Evolutionary conservation across 768 basidiomycete genomes (phyloP).

Genomic region (Boletales sp.): DNA sequence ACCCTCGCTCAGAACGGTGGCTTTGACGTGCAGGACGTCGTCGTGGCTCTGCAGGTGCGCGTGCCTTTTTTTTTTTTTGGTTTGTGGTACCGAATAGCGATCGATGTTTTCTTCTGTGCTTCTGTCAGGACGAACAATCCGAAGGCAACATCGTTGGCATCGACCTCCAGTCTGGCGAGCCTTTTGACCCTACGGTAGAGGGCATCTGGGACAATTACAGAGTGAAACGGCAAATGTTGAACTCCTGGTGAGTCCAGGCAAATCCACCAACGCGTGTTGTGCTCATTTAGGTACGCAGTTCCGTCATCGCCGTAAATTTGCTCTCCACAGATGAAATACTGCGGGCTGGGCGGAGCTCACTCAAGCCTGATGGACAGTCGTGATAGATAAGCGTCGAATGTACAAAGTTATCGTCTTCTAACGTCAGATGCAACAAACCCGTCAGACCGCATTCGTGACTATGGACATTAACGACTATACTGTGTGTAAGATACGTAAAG

Average conservation of each 20-base stretch:
- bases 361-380: slow-evolving; percentile 74
- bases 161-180: slow-evolving; percentile 90
- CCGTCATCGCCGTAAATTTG: slow-evolving; percentile 92
- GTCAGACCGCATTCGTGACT: slow-evolving; percentile 17
- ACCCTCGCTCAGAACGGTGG: slow-evolving; percentile 95
- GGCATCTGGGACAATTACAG: slow-evolving; percentile 99
- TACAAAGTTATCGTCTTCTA: slow-evolving; percentile 19
- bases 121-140: slow-evolving; percentile 78
- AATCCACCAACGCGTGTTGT: slow-evolving; percentile 17
- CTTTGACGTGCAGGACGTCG: slow-evolving; percentile 93
- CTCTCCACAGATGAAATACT: slow-evolving; percentile 96
- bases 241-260: slow-evolving; percentile 71
- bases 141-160: slow-evolving; percentile 92
- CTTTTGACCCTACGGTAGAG: slow-evolving; percentile 92
- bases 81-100: slow-evolving; percentile 1
- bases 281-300: slow-evolving; percentile 44
- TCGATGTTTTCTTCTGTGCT: slow-evolving; percentile 10
- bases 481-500: slow-evolving; percentile 24
- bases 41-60: slow-evolving; percentile 81
- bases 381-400: slow-evolving; percentile 29
- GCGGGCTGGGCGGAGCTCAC: slow-evolving; percentile 80
- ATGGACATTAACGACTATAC: slow-evolving; percentile 31
- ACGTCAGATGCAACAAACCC: slow-evolving; percentile 12
- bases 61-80: slow-evolving; percentile 18
- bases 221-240: slow-evolving; percentile 98